Evolutionary conservation across 768 basidiomycete genomes (phyloP).

Genomic region (Boletus rubropictus): DNA sequence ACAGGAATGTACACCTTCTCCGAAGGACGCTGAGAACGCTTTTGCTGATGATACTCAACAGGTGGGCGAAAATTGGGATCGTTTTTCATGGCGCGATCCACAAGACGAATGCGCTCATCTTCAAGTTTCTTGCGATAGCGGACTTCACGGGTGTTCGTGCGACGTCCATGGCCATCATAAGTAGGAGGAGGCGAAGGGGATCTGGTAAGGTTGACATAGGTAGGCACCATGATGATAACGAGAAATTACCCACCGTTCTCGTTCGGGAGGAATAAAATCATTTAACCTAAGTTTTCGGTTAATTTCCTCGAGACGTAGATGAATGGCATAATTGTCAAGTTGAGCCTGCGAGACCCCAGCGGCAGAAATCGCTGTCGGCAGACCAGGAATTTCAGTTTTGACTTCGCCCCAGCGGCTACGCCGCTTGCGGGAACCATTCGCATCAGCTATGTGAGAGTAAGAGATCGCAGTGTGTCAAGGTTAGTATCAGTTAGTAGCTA

Average conservation of each 20-base stretch:
- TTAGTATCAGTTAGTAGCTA: conserved; percentile 51
- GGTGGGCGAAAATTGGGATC: conserved; percentile 98
- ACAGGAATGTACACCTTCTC: conserved; percentile 99
- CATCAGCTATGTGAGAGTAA: conserved; percentile 57
- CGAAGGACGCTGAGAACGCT: conserved; percentile 86
- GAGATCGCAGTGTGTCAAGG: conserved; percentile 38
- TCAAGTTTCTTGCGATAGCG: conserved; percentile 95
- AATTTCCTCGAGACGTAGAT: conserved; percentile 94
- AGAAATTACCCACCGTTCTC: conserved; percentile 59
- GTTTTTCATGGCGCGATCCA: conserved; percentile 94
- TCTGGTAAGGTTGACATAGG: conserved; percentile 37
- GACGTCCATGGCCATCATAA: conserved; percentile 94
- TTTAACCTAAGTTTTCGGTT: conserved; percentile 91
- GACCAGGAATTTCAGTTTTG: conserved; percentile 83
- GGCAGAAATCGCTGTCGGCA: conserved; percentile 91
- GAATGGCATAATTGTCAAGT: conserved; percentile 96
- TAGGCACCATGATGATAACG: neutral
- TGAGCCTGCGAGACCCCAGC: conserved; percentile 93
- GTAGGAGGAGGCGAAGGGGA: conserved; percentile 96
- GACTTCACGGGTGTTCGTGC: conserved; percentile 97
- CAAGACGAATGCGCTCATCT: conserved; percentile 86
- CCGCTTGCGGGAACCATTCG: conserved; percentile 87
- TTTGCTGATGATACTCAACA: conserved; percentile 92
- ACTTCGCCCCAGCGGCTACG: conserved; percentile 98
- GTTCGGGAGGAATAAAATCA: conserved; percentile 92